Evolutionary conservation across 2,329 filamentous ascomycete species (phyloP).

Genomic region (Apiospora phragmitis): DNA sequence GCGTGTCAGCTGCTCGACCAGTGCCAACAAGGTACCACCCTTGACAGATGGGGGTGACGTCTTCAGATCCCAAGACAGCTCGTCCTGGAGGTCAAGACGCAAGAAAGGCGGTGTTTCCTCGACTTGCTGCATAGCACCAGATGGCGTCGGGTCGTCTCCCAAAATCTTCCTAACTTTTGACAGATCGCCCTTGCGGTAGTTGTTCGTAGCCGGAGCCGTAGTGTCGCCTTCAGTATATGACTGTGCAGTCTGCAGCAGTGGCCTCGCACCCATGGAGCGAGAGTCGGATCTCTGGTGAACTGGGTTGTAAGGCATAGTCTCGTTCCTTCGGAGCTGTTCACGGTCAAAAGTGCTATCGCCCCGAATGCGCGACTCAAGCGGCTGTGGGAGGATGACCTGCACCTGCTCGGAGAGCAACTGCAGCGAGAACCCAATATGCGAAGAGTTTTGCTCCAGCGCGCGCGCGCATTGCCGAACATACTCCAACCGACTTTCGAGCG

Average conservation of each 20-base stretch:
- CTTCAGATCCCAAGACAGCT: constrained; percentile 89
- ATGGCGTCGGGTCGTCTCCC: constrained; percentile 61
- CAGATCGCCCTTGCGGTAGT: constrained; percentile 59
- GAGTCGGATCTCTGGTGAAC: constrained; percentile 60
- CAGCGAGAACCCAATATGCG: constrained; percentile 83
- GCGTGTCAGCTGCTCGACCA: constrained; percentile 93
- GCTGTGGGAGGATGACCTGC: constrained; percentile 49
- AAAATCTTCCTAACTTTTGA: constrained; percentile 68
- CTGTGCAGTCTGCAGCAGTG: constrained; percentile 54
- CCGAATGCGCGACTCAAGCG: constrained; percentile 22
- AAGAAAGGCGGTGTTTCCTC: constrained; percentile 86
- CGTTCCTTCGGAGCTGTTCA: constrained; percentile 56
- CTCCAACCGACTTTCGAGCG: constrained; percentile 81
- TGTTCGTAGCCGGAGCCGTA: constrained; percentile 38
- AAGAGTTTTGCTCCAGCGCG: constrained; percentile 82
- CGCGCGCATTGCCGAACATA: constrained; percentile 76
- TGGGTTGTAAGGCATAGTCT: constrained; percentile 56
- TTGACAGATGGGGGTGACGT: constrained; percentile 74
- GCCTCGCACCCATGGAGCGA: constrained; percentile 42
- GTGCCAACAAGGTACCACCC: constrained; percentile 82
- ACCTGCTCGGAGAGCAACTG: constrained; percentile 85
- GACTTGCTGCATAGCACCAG: constrained; percentile 46
- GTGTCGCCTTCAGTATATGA: constrained; percentile 65
- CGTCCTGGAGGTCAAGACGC: constrained; percentile 81
- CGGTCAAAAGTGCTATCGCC: constrained; percentile 44